A percentile compares a stretch with the other conserved stretches of the same genome.
phyloP scores from a whole-genome alignment of 2,329 filamentous ascomycete species.

The Alternaria tenuissima region DNA sequence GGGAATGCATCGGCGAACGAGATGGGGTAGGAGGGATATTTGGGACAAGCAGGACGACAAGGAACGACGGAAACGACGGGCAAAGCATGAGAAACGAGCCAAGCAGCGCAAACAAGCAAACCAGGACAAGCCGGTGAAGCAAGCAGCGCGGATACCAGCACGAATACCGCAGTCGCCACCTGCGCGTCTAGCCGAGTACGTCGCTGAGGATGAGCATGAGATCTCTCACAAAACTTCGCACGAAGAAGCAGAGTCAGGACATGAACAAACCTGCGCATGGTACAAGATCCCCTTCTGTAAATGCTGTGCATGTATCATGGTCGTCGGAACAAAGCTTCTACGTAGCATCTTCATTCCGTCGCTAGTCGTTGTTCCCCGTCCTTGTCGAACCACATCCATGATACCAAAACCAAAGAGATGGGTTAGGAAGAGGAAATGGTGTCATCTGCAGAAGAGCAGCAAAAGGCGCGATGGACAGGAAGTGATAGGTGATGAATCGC shows the following conservation, averaged over 20 bases:
- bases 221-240: neutral
- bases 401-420: neutral
- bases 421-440: neutral
- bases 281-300: neutral
- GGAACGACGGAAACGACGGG: neutral
- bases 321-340: neutral
- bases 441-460: neutral
- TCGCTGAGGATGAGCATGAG: neutral
- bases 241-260: neutral
- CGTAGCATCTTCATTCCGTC: neutral
- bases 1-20: constrained; percentile 1
- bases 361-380: neutral
- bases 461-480: neutral
- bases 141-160: neutral
- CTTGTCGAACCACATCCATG: neutral
- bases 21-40: neutral
- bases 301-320: neutral
- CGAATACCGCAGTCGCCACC: neutral
- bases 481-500: neutral
- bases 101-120: neutral
- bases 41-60: neutral
- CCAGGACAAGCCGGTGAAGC: neutral
- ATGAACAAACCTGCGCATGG: neutral
- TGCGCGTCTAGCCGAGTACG: neutral
- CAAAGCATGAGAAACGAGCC: neutral